These are phyloP conservation scores for Amaranthus hypochondriacus DNA, from an alignment of 148 eudicot genomes.

Conservation along the genomic window DNA sequence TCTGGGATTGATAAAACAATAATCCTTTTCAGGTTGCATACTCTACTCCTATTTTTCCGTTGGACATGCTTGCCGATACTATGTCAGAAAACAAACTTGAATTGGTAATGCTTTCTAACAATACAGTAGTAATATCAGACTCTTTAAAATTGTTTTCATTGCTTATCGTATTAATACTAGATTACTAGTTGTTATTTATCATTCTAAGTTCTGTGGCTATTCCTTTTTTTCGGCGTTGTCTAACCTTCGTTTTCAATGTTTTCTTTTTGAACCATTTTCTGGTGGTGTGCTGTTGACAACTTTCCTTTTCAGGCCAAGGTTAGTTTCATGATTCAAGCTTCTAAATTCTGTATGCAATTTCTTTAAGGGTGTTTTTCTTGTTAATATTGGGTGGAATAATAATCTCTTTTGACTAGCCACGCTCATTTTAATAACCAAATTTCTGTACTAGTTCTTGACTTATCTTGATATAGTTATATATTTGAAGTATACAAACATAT, in stretches of 20 bases:
- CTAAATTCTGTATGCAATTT: background rate
- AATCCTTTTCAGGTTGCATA: conserved; percentile 44
- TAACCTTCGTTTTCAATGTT: background rate
- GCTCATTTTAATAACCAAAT: too few species aligned
- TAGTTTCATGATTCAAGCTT: conserved; percentile 15
- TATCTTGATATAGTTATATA: too few species aligned
- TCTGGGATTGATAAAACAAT: background rate
- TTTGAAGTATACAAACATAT: too few species aligned
- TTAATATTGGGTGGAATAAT: background rate
- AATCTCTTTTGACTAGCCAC: background rate
- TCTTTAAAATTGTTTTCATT: conserved; percentile 2
- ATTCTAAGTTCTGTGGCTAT: background rate
- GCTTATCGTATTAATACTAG: background rate
- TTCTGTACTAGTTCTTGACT: too few species aligned
- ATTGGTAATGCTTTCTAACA: conserved; percentile 30
- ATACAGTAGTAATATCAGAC: background rate
- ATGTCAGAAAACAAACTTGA: conserved; percentile 31
- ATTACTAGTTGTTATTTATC: background rate
- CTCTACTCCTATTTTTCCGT: conserved; percentile 49
- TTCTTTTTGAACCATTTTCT: conserved; percentile 13
- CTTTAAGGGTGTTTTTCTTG: background rate
- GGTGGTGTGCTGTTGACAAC: conserved; percentile 17
- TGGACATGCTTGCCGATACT: conserved; percentile 39
- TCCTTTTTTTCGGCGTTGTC: background rate
- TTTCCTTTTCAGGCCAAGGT: conserved; percentile 36